Base-by-base conservation (phyloP, 768 basidiomycete genomes). In the Trametes cubensis region DNA sequence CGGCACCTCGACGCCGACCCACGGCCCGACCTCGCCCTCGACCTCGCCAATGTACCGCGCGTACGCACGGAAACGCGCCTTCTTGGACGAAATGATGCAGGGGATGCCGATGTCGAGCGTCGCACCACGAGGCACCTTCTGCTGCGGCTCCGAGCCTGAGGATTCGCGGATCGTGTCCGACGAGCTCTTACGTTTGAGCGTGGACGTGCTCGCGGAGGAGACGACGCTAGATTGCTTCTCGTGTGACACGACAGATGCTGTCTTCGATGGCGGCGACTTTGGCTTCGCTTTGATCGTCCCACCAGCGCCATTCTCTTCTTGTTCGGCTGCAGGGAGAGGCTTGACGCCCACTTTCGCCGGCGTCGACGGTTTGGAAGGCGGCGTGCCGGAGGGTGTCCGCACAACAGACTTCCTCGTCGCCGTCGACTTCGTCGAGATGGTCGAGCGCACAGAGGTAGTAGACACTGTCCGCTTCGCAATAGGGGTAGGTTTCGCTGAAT, bases 1-100 rank as follows among this genome's bases (percentile, higher is more conserved):
- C 0, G 92, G 91, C 13, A 94, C 90, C 72, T 95, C 94, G 17
- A 95, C 90, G 15, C 94, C 94, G 7, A 95, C 90, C 94, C 94
- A 95, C 0, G 90, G 85, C 0, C 94, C 94, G 5, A 70, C 66
- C 72, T 94, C 90, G 40, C 93, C 94, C 51, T 84, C 81, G 2
- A 95, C 86, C 70, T 93, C 91, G 6, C 90, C 94, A 54, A 95
- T 93, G 71, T 95, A 95, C 5, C 93, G 79, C 21, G 92, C 94
- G 69, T 86, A 89, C 0, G 94, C 94, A 52, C 89, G 87, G 81
- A 95, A 93, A 10, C 92, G 83, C 64, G 88, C 87, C 40, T 89
- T 83, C 71, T 91, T 90, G 44, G 87, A 89, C 3, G 90, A 84
- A 64, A 95, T 89, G 72, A 95, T 93, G 76, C 94, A 95, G 0